Evolutionary conservation across 306 rosid species (phyloP).

Genomic region (Vigna nakashimae): DNA sequence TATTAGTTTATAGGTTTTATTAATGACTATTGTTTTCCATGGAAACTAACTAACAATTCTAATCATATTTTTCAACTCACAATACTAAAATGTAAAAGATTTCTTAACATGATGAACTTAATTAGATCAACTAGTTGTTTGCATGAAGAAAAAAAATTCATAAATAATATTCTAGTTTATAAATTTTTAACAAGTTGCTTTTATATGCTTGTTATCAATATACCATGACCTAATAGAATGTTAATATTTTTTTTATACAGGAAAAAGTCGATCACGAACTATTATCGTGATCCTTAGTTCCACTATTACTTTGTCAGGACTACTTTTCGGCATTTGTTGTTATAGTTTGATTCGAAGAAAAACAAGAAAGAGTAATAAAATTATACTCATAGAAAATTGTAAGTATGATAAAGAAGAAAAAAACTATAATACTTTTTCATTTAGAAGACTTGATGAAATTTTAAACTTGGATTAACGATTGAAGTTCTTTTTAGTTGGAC

Average conservation of each 20-base stretch:
- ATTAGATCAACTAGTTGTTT: too few species aligned
- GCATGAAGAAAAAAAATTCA: too few species aligned
- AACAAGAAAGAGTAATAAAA: background rate
- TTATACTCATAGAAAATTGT: slow-evolving; percentile 28
- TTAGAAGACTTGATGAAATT: background rate
- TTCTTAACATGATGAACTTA: too few species aligned
- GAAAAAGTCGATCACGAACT: background rate
- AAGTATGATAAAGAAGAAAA: background rate
- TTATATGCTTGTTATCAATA: too few species aligned
- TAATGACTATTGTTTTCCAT: too few species aligned
- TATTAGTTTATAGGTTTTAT: too few species aligned
- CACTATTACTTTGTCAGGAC: background rate
- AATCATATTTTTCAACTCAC: too few species aligned
- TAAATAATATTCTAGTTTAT: background rate
- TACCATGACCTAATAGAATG: too few species aligned
- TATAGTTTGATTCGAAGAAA: slow-evolving; percentile 2
- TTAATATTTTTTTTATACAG: background rate
- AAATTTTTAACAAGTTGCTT: too few species aligned
- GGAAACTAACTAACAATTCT: too few species aligned
- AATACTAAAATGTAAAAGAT: too few species aligned
- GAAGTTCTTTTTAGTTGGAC: background rate
- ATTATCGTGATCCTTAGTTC: background rate
- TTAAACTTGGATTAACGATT: background rate
- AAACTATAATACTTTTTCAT: background rate
- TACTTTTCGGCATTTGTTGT: background rate